Percentiles rank a stretch among this genome's conserved stretches.
These are phyloP conservation scores for Fusarium verticillioides DNA, from an alignment of 2,329 filamentous ascomycete species.

Conservation along the genomic window DNA sequence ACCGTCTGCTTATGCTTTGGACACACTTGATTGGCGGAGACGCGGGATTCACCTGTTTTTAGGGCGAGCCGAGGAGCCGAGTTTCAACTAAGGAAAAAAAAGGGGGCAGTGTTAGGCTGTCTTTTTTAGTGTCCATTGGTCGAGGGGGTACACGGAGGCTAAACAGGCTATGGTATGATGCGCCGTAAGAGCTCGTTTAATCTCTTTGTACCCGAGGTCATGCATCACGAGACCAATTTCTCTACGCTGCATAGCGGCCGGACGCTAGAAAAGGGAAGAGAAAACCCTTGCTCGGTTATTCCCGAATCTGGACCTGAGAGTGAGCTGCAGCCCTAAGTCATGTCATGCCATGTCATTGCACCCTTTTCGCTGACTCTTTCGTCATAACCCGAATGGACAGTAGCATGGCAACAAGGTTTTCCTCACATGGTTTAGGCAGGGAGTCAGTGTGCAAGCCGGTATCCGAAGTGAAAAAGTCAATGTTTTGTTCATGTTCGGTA, in stretches of 20 bases:
- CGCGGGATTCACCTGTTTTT: not conserved
- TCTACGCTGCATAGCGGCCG: not conserved
- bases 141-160: not conserved
- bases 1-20: conserved; percentile 3
- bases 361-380: not conserved
- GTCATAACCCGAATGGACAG: not conserved
- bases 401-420: not conserved
- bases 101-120: not conserved
- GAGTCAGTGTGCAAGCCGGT: not conserved
- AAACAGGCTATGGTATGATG: not conserved
- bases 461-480: not conserved
- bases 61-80: not conserved
- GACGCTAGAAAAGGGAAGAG: not conserved
- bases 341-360: not conserved
- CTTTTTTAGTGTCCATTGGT: not conserved
- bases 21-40: not conserved
- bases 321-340: conserved; percentile 1
- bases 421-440: not conserved
- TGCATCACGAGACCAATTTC: conserved; percentile 1
- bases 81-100: not conserved
- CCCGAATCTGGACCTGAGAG: conserved; percentile 8
- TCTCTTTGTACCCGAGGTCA: not conserved
- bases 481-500: not conserved
- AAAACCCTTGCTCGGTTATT: conserved; percentile 10
- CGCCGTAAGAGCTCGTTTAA: not conserved